Base-by-base conservation (phyloP, 2,329 filamentous ascomycete species). In the Fusarium nelsonii region DNA sequence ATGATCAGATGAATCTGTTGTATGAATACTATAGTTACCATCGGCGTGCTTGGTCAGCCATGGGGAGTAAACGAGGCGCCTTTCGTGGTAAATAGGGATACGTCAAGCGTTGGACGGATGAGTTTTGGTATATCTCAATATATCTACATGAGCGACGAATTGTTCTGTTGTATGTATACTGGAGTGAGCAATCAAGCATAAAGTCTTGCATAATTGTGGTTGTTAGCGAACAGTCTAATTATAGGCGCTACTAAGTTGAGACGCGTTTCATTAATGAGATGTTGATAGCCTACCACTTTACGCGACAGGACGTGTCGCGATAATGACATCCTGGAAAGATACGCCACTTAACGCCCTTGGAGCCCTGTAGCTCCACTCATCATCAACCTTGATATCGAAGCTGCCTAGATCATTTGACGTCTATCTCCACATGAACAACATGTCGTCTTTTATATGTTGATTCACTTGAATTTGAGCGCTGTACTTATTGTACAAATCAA, bases 261-360 rank as follows among this genome's bases (percentile, higher is more conserved):
- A 39, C 59, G 46, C 34, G 59, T 41, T 28, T 7, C 14, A 33
- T 61, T 45, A 46, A 53, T 45, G 23, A n/a, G 20, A 23, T 54
- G 39, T 26, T 23, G 26, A 44, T 54, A 32, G 26, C 32, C 43
- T 44, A 53, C 39, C 43, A 59, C 66, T 69, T 68, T 71, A 75
- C 73, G 71, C 73, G 71, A 69, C 63, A 61, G 64, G 68, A 64
- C 73, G 70, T 70, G 73, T 65, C 60, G 41, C 32, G 48, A 44
- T 33, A n/a, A n/a, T 37, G 36, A 61, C 39, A 34, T 32, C 15
- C 33, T 46, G 10, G 54, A 53, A 49, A 61, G 68, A 55, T 44
- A 70, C 62, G 68, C 65, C 72, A 68, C 70, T 56, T 65, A 63
- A 58, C 65, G 33, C 61, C 57, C 66, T 62, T 55, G 39, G 26